These are phyloP conservation scores for Pichia eremophila DNA, from an alignment of 805 yeast species.

Conservation along the genomic window DNA sequence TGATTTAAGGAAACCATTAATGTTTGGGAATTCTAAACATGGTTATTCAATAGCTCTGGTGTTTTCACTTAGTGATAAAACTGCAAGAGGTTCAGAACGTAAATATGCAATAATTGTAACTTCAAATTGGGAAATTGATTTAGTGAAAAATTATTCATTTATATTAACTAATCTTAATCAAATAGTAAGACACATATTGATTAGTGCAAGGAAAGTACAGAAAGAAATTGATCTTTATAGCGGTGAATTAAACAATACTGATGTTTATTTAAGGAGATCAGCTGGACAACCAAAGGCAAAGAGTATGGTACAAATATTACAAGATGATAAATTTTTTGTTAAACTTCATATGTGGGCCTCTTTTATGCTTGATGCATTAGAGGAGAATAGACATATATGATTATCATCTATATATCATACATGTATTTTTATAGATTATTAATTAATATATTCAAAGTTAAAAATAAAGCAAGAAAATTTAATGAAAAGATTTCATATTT, in stretches of 20 bases:
- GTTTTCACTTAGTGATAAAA: slow-evolving; percentile 52
- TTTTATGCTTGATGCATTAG: slow-evolving; percentile 32
- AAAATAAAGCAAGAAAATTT: background rate
- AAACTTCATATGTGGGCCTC: slow-evolving; percentile 59
- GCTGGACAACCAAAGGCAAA: slow-evolving; percentile 41
- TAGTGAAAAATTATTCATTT: slow-evolving; percentile 48
- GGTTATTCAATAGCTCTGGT: slow-evolving; percentile 54
- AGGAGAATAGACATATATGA: background rate
- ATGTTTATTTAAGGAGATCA: slow-evolving; percentile 48
- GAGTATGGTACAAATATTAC: slow-evolving; percentile 44
- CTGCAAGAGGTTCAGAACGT: slow-evolving; percentile 69
- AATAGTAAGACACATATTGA: slow-evolving; percentile 32
- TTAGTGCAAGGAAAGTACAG: slow-evolving; percentile 11
- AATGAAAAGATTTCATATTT: background rate
- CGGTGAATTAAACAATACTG: slow-evolving; percentile 31
- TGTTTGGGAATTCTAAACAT: slow-evolving; percentile 50
- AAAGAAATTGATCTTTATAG: background rate
- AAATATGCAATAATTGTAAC: slow-evolving; percentile 54
- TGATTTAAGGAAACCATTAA: slow-evolving; percentile 51
- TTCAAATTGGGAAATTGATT: slow-evolving; percentile 41
- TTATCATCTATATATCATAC: no score
- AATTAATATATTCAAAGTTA: background rate
- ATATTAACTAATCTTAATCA: slow-evolving; percentile 32
- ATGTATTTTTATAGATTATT: no score
- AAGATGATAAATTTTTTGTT: slow-evolving; percentile 44